phyloP scores from a whole-genome alignment of 257 asterid species.

The Plantago elongata region DNA sequence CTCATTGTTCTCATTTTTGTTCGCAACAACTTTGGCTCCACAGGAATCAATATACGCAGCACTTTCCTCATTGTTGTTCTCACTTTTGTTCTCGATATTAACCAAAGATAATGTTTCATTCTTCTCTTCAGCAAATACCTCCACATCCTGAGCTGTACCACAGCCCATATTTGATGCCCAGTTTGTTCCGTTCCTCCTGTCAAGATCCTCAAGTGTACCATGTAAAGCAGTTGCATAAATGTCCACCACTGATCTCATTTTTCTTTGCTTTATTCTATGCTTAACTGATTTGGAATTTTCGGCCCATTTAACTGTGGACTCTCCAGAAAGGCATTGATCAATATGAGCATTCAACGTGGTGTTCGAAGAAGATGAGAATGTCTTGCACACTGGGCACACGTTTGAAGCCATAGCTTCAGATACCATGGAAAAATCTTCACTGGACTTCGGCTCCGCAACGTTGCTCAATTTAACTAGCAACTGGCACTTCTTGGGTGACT shows the following conservation, averaged over 20 bases:
- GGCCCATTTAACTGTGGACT: constrained; percentile 40
- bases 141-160: constrained; percentile 37
- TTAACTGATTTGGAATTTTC: constrained; percentile 43
- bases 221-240: constrained; percentile 56
- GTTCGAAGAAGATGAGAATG: constrained; percentile 85
- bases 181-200: constrained; percentile 73
- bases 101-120: constrained; percentile 23
- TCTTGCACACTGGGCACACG: constrained; percentile 96
- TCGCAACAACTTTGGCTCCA: constrained; percentile 54
- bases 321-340: constrained; percentile 90
- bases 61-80: constrained; percentile 34
- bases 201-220: constrained; percentile 91
- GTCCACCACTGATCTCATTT: constrained; percentile 66
- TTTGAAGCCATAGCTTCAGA: constrained; percentile 81
- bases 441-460: constrained; percentile 31
- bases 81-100: constrained; percentile 27
- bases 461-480: constrained; percentile 45
- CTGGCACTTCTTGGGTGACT: constrained; percentile 52
- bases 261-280: constrained; percentile 73
- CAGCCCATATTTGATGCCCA: constrained; percentile 55
- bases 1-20: constrained; percentile 14
- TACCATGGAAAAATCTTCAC: constrained; percentile 33
- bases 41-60: constrained; percentile 72
- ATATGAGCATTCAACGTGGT: constrained; percentile 96
- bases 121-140: constrained; percentile 29